A percentile compares a stretch with the other conserved stretches of the same genome.
These are phyloP conservation scores for Trichoderma sp. DNA, from an alignment of 2,329 filamentous ascomycete species.

Conservation along the genomic window DNA sequence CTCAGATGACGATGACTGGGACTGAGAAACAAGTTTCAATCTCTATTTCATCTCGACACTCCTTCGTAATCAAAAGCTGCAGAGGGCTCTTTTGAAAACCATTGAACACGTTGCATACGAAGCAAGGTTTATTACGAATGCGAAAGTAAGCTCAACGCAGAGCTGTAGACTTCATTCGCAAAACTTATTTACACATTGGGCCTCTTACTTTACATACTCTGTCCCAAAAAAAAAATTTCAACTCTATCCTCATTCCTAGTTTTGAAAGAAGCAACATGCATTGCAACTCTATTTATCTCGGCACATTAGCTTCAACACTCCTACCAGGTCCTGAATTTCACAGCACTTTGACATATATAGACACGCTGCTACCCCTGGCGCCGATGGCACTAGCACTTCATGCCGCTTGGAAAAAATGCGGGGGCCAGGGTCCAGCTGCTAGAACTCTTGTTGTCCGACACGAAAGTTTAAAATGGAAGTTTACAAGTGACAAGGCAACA, in stretches of 20 bases:
- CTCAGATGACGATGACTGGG: constrained; percentile 60
- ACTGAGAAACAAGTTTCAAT: constrained; percentile 45
- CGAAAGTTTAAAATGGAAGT: neutral
- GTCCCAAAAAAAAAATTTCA: too few relatives aligned
- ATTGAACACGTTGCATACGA: neutral
- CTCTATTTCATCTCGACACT: neutral
- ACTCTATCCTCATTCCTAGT: neutral
- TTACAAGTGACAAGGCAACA: neutral
- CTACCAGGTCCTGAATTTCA: too few relatives aligned
- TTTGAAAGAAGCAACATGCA: neutral
- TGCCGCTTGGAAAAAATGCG: neutral
- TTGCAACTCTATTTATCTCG: neutral
- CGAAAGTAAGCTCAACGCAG: neutral
- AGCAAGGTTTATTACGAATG: neutral
- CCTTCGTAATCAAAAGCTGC: neutral
- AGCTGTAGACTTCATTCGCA: neutral
- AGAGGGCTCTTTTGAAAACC: neutral
- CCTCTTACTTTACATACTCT: neutral
- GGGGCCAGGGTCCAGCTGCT: neutral
- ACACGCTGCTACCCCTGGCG: neutral
- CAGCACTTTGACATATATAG: too few relatives aligned
- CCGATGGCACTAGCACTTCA: neutral
- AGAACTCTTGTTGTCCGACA: neutral
- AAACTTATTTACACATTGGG: neutral
- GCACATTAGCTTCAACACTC: neutral